Percentiles rank a stretch among this genome's conserved stretches.
phyloP scores from a whole-genome alignment of 1,139 yeast species.

The Lipomyces yarrowii region DNA sequence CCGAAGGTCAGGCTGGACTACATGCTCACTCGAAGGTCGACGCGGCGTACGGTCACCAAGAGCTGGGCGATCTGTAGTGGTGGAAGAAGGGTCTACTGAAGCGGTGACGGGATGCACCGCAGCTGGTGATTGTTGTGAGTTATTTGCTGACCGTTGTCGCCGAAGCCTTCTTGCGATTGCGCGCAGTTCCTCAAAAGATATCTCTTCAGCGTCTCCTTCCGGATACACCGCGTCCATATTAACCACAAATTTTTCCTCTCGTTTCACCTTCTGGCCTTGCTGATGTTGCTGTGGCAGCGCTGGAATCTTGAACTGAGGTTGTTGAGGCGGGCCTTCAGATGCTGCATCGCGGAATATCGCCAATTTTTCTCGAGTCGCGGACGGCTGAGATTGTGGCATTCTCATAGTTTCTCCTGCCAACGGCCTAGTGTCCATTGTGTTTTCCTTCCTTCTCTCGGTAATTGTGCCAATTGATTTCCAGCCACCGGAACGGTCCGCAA shows the following conservation, averaged over 20 bases:
- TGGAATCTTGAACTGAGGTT: slow-evolving; percentile 18
- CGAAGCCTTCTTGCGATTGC: slow-evolving; percentile 50
- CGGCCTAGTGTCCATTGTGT: slow-evolving; percentile 56
- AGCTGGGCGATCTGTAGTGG: not conserved
- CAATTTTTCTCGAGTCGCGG: slow-evolving; percentile 45
- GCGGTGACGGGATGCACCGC: not conserved
- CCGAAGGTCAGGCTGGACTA: not conserved
- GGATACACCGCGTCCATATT: slow-evolving; percentile 52
- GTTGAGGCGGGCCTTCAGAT: slow-evolving; percentile 10
- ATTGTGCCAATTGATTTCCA: slow-evolving; percentile 60
- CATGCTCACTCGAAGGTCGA: not conserved
- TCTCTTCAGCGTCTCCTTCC: slow-evolving; percentile 51
- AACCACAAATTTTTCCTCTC: slow-evolving; percentile 63
- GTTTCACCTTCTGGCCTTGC: slow-evolving; percentile 42
- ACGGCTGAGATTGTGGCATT: slow-evolving; percentile 11
- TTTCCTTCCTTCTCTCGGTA: slow-evolving; percentile 64
- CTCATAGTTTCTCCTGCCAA: slow-evolving; percentile 63
- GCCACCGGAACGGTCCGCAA: slow-evolving; percentile 35
- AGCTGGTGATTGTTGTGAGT: slow-evolving; percentile 13
- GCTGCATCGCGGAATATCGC: slow-evolving; percentile 30
- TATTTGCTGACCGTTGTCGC: slow-evolving; percentile 5
- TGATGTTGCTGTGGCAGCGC: not conserved
- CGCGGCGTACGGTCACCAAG: not conserved
- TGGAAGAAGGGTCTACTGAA: not conserved
- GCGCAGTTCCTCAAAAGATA: slow-evolving; percentile 64